Evolutionary conservation across 768 basidiomycete genomes (phyloP).

Genomic region (Hysterangium stoloniferum): DNA sequence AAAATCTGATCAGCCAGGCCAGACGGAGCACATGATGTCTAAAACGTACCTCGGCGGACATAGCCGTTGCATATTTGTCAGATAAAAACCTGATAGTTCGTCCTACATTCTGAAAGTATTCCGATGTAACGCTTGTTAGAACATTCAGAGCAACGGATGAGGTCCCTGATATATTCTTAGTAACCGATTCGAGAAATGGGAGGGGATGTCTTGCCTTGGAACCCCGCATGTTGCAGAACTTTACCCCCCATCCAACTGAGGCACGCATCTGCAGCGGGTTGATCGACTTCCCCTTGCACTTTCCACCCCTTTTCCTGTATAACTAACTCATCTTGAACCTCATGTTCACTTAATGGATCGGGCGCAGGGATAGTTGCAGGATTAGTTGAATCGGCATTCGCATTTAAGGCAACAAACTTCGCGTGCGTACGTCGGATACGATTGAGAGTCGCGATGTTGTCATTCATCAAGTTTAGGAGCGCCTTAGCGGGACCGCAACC

Average conservation of each 20-base stretch:
- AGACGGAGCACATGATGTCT: not conserved
- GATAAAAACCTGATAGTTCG: conserved; percentile 73
- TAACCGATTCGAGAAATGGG: not conserved
- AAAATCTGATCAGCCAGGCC: no score
- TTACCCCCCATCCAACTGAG: conserved; percentile 65
- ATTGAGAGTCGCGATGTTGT: conserved; percentile 68
- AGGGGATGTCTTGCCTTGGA: conserved; percentile 67
- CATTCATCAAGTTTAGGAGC: conserved; percentile 64
- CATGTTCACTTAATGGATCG: conserved; percentile 6
- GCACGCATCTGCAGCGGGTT: conserved; percentile 46
- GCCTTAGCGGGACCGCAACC: conserved; percentile 27
- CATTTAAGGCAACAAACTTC: conserved; percentile 53
- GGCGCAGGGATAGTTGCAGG: not conserved
- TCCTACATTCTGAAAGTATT: conserved; percentile 82
- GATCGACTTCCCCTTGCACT: conserved; percentile 17
- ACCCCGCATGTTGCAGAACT: conserved; percentile 83
- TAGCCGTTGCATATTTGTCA: conserved; percentile 71
- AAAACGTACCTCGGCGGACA: conserved; percentile 73
- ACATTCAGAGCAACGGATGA: conserved; percentile 74
- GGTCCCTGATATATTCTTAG: conserved; percentile 50
- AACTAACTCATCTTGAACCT: conserved; percentile 17
- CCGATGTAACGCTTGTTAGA: conserved; percentile 64
- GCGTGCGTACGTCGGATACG: conserved; percentile 66
- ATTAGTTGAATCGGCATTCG: conserved; percentile 10
- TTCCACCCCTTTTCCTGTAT: conserved; percentile 21